Evolutionary conservation across 2,329 filamentous ascomycete species (phyloP).

Genomic region (Teratosphaeriaceae sp.): DNA sequence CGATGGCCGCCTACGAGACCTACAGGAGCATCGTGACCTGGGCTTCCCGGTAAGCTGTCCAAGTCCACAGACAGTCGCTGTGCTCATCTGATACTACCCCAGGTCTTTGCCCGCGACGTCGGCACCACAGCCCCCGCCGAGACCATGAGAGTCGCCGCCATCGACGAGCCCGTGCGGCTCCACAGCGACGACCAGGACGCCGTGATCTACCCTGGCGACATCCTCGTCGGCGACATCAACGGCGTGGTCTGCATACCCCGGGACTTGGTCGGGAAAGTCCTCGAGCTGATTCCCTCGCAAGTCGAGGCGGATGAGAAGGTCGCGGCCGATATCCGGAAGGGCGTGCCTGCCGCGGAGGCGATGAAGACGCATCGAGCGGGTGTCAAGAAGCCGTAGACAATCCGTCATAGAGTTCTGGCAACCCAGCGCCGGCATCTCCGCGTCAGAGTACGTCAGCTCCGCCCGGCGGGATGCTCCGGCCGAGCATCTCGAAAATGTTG

Average conservation of each 20-base stretch:
- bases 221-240: constrained; percentile 33
- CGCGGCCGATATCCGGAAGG: constrained; percentile 21
- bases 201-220: constrained; percentile 31
- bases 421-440: no score
- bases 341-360: constrained; percentile 18
- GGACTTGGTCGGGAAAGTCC: constrained; percentile 17
- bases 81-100: no score
- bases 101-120: constrained; percentile 29
- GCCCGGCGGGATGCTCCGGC: no score
- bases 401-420: no score
- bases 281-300: constrained; percentile 25
- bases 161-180: constrained; percentile 28
- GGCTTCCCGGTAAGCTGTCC: constrained; percentile 40
- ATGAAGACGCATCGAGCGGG: constrained; percentile 22
- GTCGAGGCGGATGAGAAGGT: constrained; percentile 27
- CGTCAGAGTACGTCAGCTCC: no score
- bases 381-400: constrained; percentile 22
- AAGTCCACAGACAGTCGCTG: no score
- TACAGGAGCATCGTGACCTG: constrained; percentile 48
- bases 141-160: constrained; percentile 21
- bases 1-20: constrained; percentile 47
- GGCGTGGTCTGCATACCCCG: constrained; percentile 32
- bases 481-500: no score
- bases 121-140: constrained; percentile 29
- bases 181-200: constrained; percentile 25